Conservation (phyloP, 208 protist genomes). For the Tetramitus jugosus region DNA sequence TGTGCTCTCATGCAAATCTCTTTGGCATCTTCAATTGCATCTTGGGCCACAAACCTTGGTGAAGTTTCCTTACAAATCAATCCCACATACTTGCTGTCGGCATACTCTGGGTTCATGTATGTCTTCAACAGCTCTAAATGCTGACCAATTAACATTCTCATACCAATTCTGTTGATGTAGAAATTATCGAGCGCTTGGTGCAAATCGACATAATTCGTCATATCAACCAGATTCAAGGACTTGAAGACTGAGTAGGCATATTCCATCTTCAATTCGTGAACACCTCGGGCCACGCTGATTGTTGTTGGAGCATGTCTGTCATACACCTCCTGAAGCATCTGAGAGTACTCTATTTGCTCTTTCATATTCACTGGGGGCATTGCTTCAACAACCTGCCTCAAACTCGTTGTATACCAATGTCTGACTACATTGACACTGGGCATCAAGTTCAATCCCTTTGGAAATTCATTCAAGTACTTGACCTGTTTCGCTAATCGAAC, state of each 20-base stretch:
- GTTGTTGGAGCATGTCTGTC: not conserved
- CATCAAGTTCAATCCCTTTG: slow-evolving; percentile 10
- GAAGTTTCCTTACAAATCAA: slow-evolving; percentile 1
- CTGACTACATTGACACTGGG: not conserved
- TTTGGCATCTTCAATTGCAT: slow-evolving; percentile 68
- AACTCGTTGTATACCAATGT: slow-evolving; percentile 1
- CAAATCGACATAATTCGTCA: not conserved
- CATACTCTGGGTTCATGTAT: not conserved
- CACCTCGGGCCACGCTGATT: not conserved
- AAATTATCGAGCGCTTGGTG: not conserved
- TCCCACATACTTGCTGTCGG: not conserved
- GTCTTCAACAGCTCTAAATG: not conserved
- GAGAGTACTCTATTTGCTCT: not conserved
- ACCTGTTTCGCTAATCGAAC: not conserved
- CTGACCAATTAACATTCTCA: slow-evolving; percentile 19
- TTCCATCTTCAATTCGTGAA: not conserved
- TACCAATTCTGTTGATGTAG: slow-evolving; percentile 11
- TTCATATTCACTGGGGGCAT: not conserved
- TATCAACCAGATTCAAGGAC: not conserved
- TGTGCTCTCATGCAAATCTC: slow-evolving; percentile 74
- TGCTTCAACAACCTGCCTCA: not conserved
- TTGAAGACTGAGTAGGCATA: not conserved
- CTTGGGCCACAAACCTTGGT: slow-evolving; percentile 25
- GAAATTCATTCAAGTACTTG: not conserved
- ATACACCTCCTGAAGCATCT: not conserved